Evolutionary conservation across 371 early-diverging fungal genomes (phyloP), one percentile per base, ranked within the genome.

Genomic region (Circinella umbellata): DNA sequence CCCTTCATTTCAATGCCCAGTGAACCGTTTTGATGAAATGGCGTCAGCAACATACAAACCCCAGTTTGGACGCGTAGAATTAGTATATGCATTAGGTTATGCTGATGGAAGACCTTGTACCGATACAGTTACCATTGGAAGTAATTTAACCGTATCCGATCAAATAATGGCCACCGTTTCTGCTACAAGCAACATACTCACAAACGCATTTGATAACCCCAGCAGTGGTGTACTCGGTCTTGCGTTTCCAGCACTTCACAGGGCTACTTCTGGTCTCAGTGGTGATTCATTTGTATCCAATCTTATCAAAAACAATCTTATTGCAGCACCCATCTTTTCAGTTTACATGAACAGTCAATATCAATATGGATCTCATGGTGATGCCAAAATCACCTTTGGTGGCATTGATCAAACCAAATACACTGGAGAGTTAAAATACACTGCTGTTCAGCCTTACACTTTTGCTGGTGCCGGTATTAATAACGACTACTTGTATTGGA

Each of bases 41-140:
- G 69, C 70, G 3, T 84, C 84, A 8, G 74, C 73, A 4, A 77
- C 80, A 3, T 81, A 78, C 61, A 75, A 75, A 18, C 1, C 63
- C 0, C 60, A 73, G 6, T 67, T 67, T 13, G 49, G 69, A 35
- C n/a, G 61, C 0, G 81, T 84, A 65, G 55, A 47, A 13, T 76
- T 84, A 36, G 61, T 68, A n/a, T 86, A 84, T 47, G 81, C 81
- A 27, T 77, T 75, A 35, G 86, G 86, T 36, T 70, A 70, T 49
- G 84, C 77, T 14, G 74, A 73, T 42, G 84, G 86, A 27, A 68
- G 73, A 0, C 79, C 80, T 67, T 81, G 61, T 3, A 49, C 48
- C 10, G 76, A 76, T 34, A 73, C 76, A 3, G 76, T 76, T 10
- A 68, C 68, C 8, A 51, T 79, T n/a, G 71, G 72, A 9, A n/a